These are phyloP conservation scores for Apiospora malaysiana DNA, from an alignment of 2,329 filamentous ascomycete species.

Conservation along the genomic window DNA sequence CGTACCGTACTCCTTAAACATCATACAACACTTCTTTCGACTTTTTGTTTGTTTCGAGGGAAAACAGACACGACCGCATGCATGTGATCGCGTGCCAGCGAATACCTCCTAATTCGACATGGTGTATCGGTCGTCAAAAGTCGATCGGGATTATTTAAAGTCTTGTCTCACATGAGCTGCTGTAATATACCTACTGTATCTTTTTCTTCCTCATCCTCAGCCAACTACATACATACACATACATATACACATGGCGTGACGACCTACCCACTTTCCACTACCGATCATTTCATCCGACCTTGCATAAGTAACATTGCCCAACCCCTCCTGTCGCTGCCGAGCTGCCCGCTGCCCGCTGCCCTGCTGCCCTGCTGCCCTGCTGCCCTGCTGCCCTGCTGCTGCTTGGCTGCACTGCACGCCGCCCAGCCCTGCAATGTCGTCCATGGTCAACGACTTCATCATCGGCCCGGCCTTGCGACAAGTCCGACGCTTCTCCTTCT, in stretches of 20 bases:
- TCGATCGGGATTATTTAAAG: neutral
- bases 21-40: neutral
- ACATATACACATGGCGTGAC: constrained; percentile 15
- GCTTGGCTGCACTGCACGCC: constrained; percentile 21
- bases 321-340: constrained; percentile 7
- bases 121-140: neutral
- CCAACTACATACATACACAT: neutral
- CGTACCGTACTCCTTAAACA: constrained; percentile 4
- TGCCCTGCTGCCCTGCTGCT: constrained; percentile 23
- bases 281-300: constrained; percentile 6
- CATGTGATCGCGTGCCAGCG: neutral
- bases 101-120: neutral
- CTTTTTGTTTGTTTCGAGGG: neutral
- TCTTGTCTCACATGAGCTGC: constrained; percentile 4
- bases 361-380: no score
- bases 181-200: neutral
- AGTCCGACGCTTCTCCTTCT: constrained; percentile 64
- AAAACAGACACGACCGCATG: neutral
- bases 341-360: constrained; percentile 22
- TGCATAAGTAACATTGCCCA: constrained; percentile 16
- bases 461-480: constrained; percentile 71
- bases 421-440: constrained; percentile 56
- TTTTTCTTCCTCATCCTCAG: neutral
- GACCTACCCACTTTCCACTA: constrained; percentile 18
- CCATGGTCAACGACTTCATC: constrained; percentile 67